Percentiles rank a stretch among this genome's conserved stretches.
Conservation (phyloP, 2,329 filamentous ascomycete species). For the Trichoderma endophyticum region DNA sequence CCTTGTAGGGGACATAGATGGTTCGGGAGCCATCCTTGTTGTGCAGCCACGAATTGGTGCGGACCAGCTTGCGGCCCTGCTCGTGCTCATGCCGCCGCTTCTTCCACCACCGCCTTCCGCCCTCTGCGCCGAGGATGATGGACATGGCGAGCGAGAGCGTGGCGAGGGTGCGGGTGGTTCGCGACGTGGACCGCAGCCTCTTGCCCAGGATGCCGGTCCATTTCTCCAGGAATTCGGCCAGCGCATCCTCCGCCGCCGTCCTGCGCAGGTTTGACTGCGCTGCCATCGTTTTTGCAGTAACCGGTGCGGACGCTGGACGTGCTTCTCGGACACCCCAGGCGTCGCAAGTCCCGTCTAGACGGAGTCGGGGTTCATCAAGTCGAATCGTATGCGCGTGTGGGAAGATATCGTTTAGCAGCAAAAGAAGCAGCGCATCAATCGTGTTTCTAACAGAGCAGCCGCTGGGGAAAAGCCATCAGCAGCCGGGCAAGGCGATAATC, state of each 20-base stretch:
- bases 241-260: slow-evolving; percentile 62
- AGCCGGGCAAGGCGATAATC: not conserved
- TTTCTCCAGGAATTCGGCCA: slow-evolving; percentile 61
- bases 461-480: not conserved
- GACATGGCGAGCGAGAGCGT: slow-evolving; percentile 72
- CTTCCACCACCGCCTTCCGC: slow-evolving; percentile 74
- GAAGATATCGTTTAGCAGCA: not conserved
- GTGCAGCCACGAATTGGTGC: slow-evolving; percentile 87
- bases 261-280: slow-evolving; percentile 79
- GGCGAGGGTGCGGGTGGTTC: slow-evolving; percentile 68
- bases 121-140: slow-evolving; percentile 76
- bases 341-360: slow-evolving; percentile 12
- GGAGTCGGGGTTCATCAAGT: slow-evolving; percentile 3
- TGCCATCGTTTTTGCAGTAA: slow-evolving; percentile 58
- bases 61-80: slow-evolving; percentile 74
- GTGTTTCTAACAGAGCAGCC: not conserved
- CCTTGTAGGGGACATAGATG: slow-evolving; percentile 91
- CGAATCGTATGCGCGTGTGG: not conserved
- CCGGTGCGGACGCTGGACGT: not conserved
- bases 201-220: slow-evolving; percentile 53
- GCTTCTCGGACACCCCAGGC: slow-evolving; percentile 11
- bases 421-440: not conserved
- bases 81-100: slow-evolving; percentile 73
- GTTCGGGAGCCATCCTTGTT: slow-evolving; percentile 94
- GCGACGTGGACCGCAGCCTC: slow-evolving; percentile 62